Conservation (phyloP, 2,329 filamentous ascomycete genomes). For the Pseudocercospora pini-densiflorae region DNA sequence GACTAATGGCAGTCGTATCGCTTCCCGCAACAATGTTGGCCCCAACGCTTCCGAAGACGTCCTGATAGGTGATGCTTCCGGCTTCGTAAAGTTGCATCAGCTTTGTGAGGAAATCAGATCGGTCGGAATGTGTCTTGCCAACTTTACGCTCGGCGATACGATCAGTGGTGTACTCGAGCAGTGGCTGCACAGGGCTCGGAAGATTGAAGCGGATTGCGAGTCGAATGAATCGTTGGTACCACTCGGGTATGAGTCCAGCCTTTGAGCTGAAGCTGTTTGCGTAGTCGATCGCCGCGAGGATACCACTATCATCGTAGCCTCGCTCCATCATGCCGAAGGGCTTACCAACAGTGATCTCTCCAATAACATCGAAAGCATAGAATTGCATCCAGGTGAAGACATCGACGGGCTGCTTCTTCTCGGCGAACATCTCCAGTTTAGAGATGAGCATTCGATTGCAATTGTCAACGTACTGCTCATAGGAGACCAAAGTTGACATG, state of each 20-base stretch:
- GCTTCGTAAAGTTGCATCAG: too few species aligned
- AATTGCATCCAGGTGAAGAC: conserved; percentile 17
- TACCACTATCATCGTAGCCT: conserved; percentile 16
- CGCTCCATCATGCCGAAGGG: conserved; percentile 27
- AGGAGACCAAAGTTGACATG: conserved; percentile 72
- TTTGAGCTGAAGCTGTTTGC: too few species aligned
- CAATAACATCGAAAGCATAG: conserved; percentile 29
- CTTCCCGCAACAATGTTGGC: conserved; percentile 11
- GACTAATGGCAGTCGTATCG: conserved; percentile 13
- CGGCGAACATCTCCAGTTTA: not conserved
- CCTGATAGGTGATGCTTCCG: not conserved
- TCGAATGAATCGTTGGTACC: too few species aligned
- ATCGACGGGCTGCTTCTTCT: not conserved
- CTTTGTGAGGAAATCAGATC: not conserved
- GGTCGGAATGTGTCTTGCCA: conserved; percentile 1
- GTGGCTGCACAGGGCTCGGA: too few species aligned
- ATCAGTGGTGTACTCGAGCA: too few species aligned
- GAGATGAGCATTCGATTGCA: conserved; percentile 67
- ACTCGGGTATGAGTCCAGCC: not conserved
- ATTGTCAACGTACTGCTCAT: conserved; percentile 76
- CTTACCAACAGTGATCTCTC: conserved; percentile 25
- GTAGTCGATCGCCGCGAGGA: conserved; percentile 9
- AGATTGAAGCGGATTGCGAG: too few species aligned
- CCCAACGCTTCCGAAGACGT: conserved; percentile 5
- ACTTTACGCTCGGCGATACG: not conserved